A percentile compares a stretch with the other conserved stretches of the same genome.
These are phyloP conservation scores for Schizophyllum commune DNA, from an alignment of 1,284 basidiomycete genomes.

Conservation along the genomic window DNA sequence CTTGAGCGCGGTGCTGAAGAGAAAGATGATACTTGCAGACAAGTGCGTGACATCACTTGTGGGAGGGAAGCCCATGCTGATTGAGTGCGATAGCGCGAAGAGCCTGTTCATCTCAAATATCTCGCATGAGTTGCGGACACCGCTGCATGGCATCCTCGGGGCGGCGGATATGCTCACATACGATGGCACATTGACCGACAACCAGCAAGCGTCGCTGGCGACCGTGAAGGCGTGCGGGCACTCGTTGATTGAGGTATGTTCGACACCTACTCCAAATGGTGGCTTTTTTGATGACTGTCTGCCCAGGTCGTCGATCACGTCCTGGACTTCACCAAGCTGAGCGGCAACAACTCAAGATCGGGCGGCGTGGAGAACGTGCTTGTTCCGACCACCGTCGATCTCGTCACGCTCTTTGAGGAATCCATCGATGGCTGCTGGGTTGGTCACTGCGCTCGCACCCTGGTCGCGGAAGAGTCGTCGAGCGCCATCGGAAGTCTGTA, in stretches of 20 bases:
- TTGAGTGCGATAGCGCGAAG: constrained; percentile 6
- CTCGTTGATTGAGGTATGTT: constrained; percentile 55
- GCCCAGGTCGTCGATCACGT: constrained; percentile 93
- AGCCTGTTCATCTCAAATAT: constrained; percentile 46
- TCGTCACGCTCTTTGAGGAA: constrained; percentile 90
- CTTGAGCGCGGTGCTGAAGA: constrained; percentile 86
- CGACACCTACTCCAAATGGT: background rate
- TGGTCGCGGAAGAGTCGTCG: constrained; percentile 47
- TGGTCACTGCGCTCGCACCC: constrained; percentile 78
- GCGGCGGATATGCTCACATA: constrained; percentile 77
- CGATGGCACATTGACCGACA: constrained; percentile 76
- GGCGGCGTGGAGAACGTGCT: constrained; percentile 73
- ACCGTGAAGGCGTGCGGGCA: constrained; percentile 86
- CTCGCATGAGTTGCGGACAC: constrained; percentile 89
- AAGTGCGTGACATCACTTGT: constrained; percentile 90
- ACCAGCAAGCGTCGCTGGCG: constrained; percentile 83
- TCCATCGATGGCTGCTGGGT: constrained; percentile 95
- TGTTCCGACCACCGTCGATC: constrained; percentile 31
- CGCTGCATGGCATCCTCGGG: constrained; percentile 85
- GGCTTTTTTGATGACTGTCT: no score
- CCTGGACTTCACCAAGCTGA: constrained; percentile 92
- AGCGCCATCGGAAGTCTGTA: constrained; percentile 86
- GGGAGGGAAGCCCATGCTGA: constrained; percentile 51
- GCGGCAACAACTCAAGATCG: constrained; percentile 68
- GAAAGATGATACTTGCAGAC: constrained; percentile 90